Conservation (phyloP, 2,329 filamentous ascomycete genomes). For the Metarhizium album region DNA sequence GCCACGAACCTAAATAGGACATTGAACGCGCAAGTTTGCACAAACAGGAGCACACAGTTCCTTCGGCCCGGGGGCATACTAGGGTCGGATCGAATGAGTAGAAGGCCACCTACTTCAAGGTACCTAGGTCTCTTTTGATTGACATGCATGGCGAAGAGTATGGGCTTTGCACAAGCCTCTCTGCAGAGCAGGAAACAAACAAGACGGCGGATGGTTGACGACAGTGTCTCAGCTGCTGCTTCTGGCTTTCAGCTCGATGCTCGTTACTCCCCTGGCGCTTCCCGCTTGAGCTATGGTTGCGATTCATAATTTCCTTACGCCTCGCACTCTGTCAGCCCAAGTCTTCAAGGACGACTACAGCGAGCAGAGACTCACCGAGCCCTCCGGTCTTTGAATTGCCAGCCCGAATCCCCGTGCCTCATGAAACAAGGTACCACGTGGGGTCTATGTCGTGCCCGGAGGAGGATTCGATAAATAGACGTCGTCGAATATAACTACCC, state of each 20-base stretch:
- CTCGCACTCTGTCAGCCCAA: background rate
- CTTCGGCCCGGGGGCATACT: background rate
- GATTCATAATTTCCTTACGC: background rate
- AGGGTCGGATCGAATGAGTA: background rate
- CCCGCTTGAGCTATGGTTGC: background rate
- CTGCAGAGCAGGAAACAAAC: background rate
- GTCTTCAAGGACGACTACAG: background rate
- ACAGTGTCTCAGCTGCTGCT: background rate
- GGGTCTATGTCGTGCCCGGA: background rate
- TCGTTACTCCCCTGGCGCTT: background rate
- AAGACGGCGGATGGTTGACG: background rate
- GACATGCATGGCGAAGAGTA: background rate
- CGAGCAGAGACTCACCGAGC: background rate
- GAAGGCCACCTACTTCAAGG: background rate
- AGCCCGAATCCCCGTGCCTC: background rate
- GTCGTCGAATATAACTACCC: background rate
- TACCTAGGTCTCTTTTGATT: background rate
- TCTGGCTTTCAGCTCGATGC: background rate
- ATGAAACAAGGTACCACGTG: background rate
- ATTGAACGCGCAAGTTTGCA: no score
- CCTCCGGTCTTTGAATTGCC: background rate
- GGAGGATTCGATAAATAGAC: no score
- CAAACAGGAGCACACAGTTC: no score
- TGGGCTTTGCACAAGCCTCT: background rate
- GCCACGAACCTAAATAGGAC: no score